Evolutionary conservation across 2,329 filamentous ascomycete genomes (phyloP).

Genomic region (Pseudogymnoascus sp.): DNA sequence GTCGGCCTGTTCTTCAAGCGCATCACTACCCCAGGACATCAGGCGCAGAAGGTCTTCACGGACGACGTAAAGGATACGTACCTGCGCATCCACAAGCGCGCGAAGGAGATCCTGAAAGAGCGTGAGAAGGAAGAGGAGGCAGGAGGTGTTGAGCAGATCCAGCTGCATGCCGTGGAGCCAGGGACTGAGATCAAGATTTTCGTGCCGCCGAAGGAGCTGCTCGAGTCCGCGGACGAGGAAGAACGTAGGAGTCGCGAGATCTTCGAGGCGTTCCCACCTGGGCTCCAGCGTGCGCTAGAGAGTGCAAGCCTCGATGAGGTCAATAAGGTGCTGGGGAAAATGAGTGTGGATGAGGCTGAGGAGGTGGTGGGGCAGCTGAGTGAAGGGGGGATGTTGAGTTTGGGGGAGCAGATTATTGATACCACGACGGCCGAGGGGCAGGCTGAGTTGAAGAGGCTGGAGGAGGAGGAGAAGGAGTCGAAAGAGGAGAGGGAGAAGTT

Average conservation of each 20-base stretch:
- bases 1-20: constrained; percentile 93
- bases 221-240: constrained; percentile 53
- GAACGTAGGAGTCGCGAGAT: constrained; percentile 61
- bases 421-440: constrained; percentile 83
- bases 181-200: constrained; percentile 85
- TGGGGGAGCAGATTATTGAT: constrained; percentile 92
- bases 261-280: constrained; percentile 76
- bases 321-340: constrained; percentile 78
- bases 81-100: constrained; percentile 67
- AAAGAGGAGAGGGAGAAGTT: constrained; percentile 22
- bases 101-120: constrained; percentile 39
- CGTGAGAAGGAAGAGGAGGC: constrained; percentile 47
- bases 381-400: constrained; percentile 78
- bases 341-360: constrained; percentile 84
- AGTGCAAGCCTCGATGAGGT: constrained; percentile 85
- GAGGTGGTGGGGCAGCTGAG: constrained; percentile 74
- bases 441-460: constrained; percentile 68
- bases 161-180: constrained; percentile 91
- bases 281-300: constrained; percentile 74
- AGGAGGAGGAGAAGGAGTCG: constrained; percentile 43
- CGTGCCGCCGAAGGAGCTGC: constrained; percentile 56
- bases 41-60: constrained; percentile 82
- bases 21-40: constrained; percentile 81
- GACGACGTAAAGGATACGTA: constrained; percentile 92
- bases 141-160: constrained; percentile 85